These are phyloP conservation scores for Eremomyces bilateralis DNA, from an alignment of 495 filamentous ascomycete genomes.

Conservation along the genomic window DNA sequence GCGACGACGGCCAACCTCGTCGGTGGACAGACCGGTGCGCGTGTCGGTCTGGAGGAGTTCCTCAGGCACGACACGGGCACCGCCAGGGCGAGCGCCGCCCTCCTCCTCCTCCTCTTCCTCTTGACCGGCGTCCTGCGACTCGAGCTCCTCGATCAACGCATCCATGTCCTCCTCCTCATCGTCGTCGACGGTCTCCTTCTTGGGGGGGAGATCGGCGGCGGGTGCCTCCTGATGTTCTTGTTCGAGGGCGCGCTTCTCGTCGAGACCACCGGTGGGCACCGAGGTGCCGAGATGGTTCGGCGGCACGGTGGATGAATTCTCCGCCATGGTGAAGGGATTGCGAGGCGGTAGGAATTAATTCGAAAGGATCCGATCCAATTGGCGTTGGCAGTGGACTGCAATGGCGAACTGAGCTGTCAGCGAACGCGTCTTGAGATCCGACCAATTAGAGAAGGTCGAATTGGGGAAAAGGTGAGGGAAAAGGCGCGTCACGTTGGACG, in stretches of 20 bases:
- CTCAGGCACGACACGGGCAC: slow-evolving; percentile 34
- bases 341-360: too few species aligned
- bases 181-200: slow-evolving; percentile 18
- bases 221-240: too few species aligned
- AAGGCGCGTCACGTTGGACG: too few species aligned
- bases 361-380: too few species aligned
- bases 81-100: slow-evolving; percentile 27
- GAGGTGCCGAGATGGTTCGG: slow-evolving; percentile 13
- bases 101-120: slow-evolving; percentile 30
- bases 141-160: slow-evolving; percentile 60
- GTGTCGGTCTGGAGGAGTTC: slow-evolving; percentile 52
- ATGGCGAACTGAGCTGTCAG: too few species aligned
- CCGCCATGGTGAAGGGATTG: too few species aligned
- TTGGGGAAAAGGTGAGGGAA: too few species aligned
- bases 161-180: slow-evolving; percentile 58
- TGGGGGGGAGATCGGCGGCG: slow-evolving; percentile 7
- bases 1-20: slow-evolving; percentile 44
- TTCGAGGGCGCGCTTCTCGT: slow-evolving; percentile 19
- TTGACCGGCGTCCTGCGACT: slow-evolving; percentile 56
- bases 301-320: not conserved
- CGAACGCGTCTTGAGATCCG: too few species aligned
- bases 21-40: slow-evolving; percentile 42
- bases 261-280: slow-evolving; percentile 11
- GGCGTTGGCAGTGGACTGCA: too few species aligned
- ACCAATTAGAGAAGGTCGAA: too few species aligned